Percentiles rank a stretch among this genome's conserved stretches.
Conservation (phyloP, 23 red algal genomes). For the Pyropia haitanensis region DNA sequence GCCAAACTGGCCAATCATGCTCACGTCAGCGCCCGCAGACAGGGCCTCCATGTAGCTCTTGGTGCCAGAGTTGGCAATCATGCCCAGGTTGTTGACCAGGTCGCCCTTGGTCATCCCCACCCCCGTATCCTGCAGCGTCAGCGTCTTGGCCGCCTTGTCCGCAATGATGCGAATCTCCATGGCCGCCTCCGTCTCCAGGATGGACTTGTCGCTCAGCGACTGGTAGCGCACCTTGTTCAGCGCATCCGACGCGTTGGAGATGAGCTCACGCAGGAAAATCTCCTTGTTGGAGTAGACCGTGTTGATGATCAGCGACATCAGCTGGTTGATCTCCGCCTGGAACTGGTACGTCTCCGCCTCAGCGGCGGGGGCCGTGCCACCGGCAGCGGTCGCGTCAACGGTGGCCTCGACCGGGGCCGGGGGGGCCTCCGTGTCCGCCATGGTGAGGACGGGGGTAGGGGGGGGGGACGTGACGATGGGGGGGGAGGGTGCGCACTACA, state of each 20-base stretch:
- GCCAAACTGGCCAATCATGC: conserved; percentile 98
- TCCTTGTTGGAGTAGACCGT: conserved; percentile 94
- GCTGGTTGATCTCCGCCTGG: conserved; percentile 99
- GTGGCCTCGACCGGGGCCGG: conserved; percentile 8
- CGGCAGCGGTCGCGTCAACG: too few relatives aligned
- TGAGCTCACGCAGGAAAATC: conserved; percentile 92
- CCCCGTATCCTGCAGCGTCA: conserved; percentile 85
- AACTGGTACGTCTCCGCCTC: conserved; percentile 93
- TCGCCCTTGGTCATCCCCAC: conserved; percentile 97
- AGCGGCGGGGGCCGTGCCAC: conserved; percentile 8
- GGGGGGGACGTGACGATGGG: not conserved
- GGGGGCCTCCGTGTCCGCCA: conserved; percentile 19
- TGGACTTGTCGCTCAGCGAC: conserved; percentile 77
- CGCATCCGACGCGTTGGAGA: conserved; percentile 97
- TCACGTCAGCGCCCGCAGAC: conserved; percentile 82
- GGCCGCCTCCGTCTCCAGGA: conserved; percentile 61
- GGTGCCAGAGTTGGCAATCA: conserved; percentile 96
- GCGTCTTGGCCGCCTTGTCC: conserved; percentile 81
- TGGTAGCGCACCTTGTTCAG: conserved; percentile 96
- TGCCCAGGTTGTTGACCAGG: conserved; percentile 95
- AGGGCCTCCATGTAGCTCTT: conserved; percentile 98
- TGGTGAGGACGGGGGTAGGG: not conserved
- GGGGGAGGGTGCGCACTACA: not conserved
- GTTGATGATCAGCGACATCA: conserved; percentile 99
- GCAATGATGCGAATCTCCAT: conserved; percentile 92